Evolutionary conservation across 441 rosid species (phyloP).

Genomic region (Lepidium campestre): DNA sequence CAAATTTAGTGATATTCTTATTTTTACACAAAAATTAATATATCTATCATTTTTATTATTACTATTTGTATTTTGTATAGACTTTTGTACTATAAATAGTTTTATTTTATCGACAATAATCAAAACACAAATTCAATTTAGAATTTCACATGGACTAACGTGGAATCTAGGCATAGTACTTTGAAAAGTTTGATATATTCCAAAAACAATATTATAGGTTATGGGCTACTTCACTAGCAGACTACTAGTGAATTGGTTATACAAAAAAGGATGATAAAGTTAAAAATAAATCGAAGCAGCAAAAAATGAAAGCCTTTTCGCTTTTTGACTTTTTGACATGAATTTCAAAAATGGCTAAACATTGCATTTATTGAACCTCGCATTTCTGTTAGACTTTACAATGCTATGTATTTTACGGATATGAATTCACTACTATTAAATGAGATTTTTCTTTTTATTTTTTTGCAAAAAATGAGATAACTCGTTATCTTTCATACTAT

Average conservation of each 20-base stretch:
- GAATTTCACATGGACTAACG: conserved; percentile 18
- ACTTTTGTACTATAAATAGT: no score
- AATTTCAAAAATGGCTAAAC: conserved; percentile 15
- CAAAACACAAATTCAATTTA: background rate
- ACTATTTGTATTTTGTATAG: no score
- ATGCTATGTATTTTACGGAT: no score
- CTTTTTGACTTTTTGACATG: conserved; percentile 5
- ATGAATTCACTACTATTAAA: no score
- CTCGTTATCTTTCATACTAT: no score
- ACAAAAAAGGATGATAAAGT: background rate
- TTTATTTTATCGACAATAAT: no score
- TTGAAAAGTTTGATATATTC: background rate
- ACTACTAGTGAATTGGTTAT: conserved; percentile 8
- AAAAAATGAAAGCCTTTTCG: background rate
- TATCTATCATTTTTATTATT: no score
- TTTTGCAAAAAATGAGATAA: no score
- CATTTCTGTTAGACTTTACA: background rate
- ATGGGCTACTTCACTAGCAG: background rate
- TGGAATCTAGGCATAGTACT: conserved; percentile 13
- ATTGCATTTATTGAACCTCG: conserved; percentile 5
- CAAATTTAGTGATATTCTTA: no score
- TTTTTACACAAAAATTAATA: no score
- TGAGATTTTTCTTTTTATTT: no score
- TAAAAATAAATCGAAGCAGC: background rate
- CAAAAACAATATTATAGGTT: conserved; percentile 8